These are phyloP conservation scores for Pleurotus salmoneostramineus DNA, from an alignment of 768 basidiomycete genomes.

Conservation along the genomic window DNA sequence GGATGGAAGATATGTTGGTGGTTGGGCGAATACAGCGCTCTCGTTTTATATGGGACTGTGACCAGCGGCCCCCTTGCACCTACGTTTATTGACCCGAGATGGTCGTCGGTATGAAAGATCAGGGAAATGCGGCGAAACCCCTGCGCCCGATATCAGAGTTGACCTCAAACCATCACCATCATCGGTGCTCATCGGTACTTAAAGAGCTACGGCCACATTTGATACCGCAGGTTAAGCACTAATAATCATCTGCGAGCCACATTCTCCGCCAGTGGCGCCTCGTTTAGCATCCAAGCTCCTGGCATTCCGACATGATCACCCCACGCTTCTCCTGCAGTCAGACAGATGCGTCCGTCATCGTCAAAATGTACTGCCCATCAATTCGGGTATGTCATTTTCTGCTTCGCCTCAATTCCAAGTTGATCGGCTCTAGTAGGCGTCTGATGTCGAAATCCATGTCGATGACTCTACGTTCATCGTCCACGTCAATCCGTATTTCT, in stretches of 20 bases:
- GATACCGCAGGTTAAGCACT: neutral
- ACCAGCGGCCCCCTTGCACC: neutral
- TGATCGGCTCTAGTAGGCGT: conserved; percentile 51
- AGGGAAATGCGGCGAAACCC: neutral
- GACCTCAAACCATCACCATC: neutral
- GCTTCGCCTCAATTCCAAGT: neutral
- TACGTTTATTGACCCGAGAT: neutral
- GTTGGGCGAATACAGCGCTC: neutral
- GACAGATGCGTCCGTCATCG: conserved; percentile 46
- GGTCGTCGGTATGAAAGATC: neutral
- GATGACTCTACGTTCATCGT: conserved; percentile 67
- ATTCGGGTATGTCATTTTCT: conserved; percentile 48
- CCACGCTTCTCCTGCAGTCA: conserved; percentile 72
- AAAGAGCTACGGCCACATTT: neutral
- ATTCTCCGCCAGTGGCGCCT: neutral
- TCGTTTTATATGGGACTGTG: neutral
- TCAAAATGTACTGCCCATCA: conserved; percentile 68
- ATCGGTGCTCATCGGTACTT: neutral
- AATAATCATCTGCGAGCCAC: neutral
- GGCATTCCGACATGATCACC: conserved; percentile 55
- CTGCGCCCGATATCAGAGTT: neutral
- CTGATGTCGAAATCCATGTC: conserved; percentile 76
- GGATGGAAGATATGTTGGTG: neutral
- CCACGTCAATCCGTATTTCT: conserved; percentile 82
- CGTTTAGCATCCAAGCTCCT: neutral